These are phyloP conservation scores for Leccinum rimulosum DNA, from an alignment of 768 basidiomycete species.

Conservation along the genomic window DNA sequence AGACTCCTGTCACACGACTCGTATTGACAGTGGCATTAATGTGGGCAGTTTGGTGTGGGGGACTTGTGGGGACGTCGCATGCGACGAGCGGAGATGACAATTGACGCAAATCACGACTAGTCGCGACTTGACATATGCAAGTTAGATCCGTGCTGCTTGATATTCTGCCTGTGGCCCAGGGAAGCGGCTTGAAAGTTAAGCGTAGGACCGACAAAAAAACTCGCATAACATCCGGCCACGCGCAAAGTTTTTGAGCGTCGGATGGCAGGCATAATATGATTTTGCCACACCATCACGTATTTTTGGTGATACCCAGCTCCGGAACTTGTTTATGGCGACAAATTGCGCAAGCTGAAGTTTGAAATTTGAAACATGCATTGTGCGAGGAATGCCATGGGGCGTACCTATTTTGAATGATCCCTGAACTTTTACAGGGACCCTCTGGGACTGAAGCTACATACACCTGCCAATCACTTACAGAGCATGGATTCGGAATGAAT, in stretches of 20 bases:
- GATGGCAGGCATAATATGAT: not conserved
- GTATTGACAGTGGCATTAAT: not conserved
- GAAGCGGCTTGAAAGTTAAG: not conserved
- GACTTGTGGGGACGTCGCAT: not conserved
- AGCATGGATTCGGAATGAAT: not conserved
- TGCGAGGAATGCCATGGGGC: not conserved
- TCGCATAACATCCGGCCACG: not conserved
- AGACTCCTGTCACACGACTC: not conserved
- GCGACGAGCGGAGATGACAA: not conserved
- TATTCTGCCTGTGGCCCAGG: not conserved
- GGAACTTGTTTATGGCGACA: not conserved
- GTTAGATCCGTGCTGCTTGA: not conserved
- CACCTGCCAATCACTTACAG: not conserved
- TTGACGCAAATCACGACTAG: not conserved
- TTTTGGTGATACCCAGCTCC: not conserved
- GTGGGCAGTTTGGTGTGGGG: not conserved
- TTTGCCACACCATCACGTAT: not conserved
- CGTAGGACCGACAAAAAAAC: not conserved
- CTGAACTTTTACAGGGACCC: not conserved
- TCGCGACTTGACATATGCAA: not conserved
- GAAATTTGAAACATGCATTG: constrained; percentile 12
- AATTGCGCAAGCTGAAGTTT: not conserved
- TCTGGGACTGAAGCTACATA: not conserved
- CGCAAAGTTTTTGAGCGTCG: not conserved
- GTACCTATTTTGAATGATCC: not conserved